Base-by-base conservation (phyloP, 2,329 filamentous ascomycete species). In the Pseudocercospora eumusae region DNA sequence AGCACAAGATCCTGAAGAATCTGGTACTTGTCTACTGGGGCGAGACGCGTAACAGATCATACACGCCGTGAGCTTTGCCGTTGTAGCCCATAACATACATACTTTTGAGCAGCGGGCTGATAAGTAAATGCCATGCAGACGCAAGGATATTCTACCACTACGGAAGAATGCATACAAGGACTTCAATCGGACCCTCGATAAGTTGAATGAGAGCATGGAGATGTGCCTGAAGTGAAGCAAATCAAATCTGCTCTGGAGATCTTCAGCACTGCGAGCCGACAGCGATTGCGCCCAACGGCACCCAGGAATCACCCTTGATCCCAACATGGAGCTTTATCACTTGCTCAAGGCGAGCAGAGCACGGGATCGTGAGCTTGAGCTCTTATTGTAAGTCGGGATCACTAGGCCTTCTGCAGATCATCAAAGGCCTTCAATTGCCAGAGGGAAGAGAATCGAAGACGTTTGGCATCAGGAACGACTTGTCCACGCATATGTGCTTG, bases 161-260 rank as follows among this genome's bases (percentile, higher is more conserved):
- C 61, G 68, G 23, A 58, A 56, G 13, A 76, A 72, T 45, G 75
- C 81, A 6, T 88, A 82, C 72, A 78, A 81, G 52, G 84, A 88
- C 69, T 91, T 90, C 72, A 83, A 91, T 58, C 84, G 84, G 77
- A 91, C 88, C 7, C 73, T 93, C 53, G 82, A 81, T 18, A 90
- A 90, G 88, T 79, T 93, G 59, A 92, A 93, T 71, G 85, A 88
- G 72, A 87, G 82, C 6, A 87, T 92, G 87, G 84, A 84, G 0
- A 72, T 91, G 45, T 89, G 87, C 59, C 69, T 82, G 23, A 66
- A 61, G 59, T 72, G 67, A 68, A 50, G n/a, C 52, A 53, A 11
- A 23, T 18, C 9, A 40, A 31, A 18, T 21, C 23, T 61, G 11
- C 40, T 42, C 13, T 10, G n/a, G 45, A 3, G 40, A n/a, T 40